These are phyloP conservation scores for Suillus lakei DNA, from an alignment of 768 basidiomycete species.

Conservation along the genomic window DNA sequence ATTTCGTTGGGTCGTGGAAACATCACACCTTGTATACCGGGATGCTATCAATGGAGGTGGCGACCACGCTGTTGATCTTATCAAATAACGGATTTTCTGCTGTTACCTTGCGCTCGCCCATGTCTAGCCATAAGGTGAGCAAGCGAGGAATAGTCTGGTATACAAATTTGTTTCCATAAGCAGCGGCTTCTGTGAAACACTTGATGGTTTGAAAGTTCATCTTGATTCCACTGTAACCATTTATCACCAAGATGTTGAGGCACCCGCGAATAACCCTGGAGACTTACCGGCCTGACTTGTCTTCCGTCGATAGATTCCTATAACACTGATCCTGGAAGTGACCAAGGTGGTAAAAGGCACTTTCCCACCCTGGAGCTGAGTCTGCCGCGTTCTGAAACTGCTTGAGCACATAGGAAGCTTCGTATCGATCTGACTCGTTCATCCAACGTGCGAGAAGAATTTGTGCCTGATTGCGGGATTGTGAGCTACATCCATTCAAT, in stretches of 20 bases:
- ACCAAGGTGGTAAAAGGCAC: constrained; percentile 84
- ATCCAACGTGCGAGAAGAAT: constrained; percentile 91
- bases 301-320: constrained; percentile 59
- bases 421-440: constrained; percentile 86
- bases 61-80: constrained; percentile 62
- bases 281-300: constrained; percentile 51
- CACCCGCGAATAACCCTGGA: neutral
- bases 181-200: constrained; percentile 72
- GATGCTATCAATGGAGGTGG: constrained; percentile 58
- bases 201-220: constrained; percentile 72
- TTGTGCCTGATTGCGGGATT: constrained; percentile 56
- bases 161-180: constrained; percentile 89
- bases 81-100: constrained; percentile 44
- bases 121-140: constrained; percentile 92
- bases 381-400: constrained; percentile 58
- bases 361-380: constrained; percentile 71
- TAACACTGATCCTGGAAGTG: constrained; percentile 85
- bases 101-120: constrained; percentile 61
- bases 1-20: neutral
- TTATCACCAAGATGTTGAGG: neutral
- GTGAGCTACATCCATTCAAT: constrained; percentile 2
- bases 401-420: constrained; percentile 61
- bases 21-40: constrained; percentile 78
- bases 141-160: constrained; percentile 95
- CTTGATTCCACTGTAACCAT: constrained; percentile 51